Evolutionary conservation across 169 alveolate genomes (phyloP), one percentile per base, ranked within the genome.

Genomic region (Blepharisma undulans): DNA sequence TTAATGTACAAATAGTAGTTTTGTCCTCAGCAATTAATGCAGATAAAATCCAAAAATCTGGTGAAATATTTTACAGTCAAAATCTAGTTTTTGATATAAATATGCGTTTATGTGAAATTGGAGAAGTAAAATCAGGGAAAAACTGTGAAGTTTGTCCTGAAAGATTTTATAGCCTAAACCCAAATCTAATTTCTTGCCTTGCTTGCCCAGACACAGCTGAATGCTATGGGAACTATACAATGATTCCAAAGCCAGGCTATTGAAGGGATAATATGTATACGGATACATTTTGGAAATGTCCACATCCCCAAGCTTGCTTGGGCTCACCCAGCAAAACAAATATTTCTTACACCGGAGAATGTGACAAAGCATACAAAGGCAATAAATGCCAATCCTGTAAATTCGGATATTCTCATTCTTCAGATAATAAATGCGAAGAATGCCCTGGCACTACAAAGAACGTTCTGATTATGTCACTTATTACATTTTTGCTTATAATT

Each of bases 151-250:
- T 61, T 5, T 85, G 90, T 21, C 61, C 59, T 25, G 33, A 25
- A 66, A 85, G 60, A 19, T 19, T 60, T 22, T 85, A 85, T 71
- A n/a, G 36, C 25, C 7, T 85, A 25, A n/a, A 60, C 8, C 60
- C 60, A 78, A 3, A n/a, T 21, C 12, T 84, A n/a, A 16, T 16
- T 10, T 21, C 21, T 10, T 85, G 90, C 25, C 7, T 19, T 2
- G 71, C 25, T 60, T 85, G 90, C 61, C 90, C 90, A 22, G 33
- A 29, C 12, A 48, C 27, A 61, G 90, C 90, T 6, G 27, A 18
- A 22, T 85, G 90, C 34, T 71, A n/a, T n/a, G 90, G 90, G 21
- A 34, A 34, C 12, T 59, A 22, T 18, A 25, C 34, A 5, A 71
- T 85, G 36, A 5, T 71, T 85, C 66, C 84, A 12, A 7, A 8